phyloP scores from a whole-genome alignment of 805 yeast species.

The Wickerhamiella sorbophila region DNA sequence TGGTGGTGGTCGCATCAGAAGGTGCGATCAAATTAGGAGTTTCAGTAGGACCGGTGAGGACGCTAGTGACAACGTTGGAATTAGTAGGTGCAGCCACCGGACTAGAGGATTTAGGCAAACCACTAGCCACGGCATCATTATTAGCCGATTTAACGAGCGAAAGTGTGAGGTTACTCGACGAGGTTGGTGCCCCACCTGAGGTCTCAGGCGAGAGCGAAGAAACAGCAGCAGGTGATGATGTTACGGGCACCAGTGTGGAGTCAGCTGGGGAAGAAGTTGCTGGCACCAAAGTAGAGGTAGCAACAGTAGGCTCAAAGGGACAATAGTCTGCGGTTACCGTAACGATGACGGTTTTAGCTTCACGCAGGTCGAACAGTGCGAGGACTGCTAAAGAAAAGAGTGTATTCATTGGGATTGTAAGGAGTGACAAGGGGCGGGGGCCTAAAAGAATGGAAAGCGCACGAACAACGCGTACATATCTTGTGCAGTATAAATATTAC shows the following conservation, averaged over 20 bases:
- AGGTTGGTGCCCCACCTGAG: too few species aligned
- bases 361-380: not conserved
- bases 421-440: not conserved
- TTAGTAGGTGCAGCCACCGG: too few species aligned
- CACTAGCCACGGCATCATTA: too few species aligned
- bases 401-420: not conserved
- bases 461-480: not conserved
- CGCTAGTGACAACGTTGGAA: too few species aligned
- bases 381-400: not conserved
- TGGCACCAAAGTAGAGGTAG: not conserved
- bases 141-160: too few species aligned
- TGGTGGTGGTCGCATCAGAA: not conserved
- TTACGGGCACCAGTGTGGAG: too few species aligned
- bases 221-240: too few species aligned
- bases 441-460: not conserved
- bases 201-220: too few species aligned
- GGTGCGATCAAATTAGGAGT: not conserved
- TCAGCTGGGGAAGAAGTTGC: too few species aligned
- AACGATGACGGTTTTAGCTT: not conserved
- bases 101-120: too few species aligned
- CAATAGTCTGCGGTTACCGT: not conserved
- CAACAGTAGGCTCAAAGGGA: not conserved
- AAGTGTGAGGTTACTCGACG: too few species aligned
- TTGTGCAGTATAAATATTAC: too few species aligned
- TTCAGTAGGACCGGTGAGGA: not conserved